Conservation (phyloP, 2,329 filamentous ascomycete species). For the Pseudohalonectria lignicola region DNA sequence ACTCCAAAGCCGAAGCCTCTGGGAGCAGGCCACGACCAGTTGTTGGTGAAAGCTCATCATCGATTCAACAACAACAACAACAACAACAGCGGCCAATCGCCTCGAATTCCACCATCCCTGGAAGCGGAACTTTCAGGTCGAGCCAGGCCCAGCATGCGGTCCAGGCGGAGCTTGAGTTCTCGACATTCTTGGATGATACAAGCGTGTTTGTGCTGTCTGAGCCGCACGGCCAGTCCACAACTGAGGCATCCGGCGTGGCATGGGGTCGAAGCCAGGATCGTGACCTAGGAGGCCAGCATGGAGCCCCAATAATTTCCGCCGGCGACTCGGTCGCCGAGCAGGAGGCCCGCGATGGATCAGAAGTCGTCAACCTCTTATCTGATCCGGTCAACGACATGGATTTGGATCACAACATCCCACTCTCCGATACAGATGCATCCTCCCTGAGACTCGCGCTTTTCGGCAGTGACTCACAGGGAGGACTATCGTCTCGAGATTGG, state of each 20-base stretch:
- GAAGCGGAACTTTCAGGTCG: constrained; percentile 14
- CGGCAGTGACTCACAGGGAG: constrained; percentile 9
- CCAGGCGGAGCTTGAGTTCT: constrained; percentile 22
- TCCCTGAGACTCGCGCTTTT: constrained; percentile 28
- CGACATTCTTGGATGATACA: constrained; percentile 21
- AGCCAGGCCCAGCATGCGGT: constrained; percentile 11
- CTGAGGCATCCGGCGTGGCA: no score
- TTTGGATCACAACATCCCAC: constrained; percentile 9
- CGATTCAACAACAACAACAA: constrained; percentile 5
- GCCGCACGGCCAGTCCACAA: neutral
- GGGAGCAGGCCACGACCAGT: constrained; percentile 4
- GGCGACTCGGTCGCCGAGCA: constrained; percentile 16
- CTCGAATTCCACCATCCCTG: constrained; percentile 1
- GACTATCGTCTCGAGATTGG: constrained; percentile 21
- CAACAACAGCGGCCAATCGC: neutral
- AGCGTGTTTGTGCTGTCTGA: constrained; percentile 10
- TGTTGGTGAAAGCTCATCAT: constrained; percentile 11
- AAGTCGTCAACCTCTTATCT: constrained; percentile 27
- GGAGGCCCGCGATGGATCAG: constrained; percentile 23
- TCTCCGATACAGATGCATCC: constrained; percentile 16
- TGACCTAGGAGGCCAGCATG: neutral
- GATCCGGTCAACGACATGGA: no score
- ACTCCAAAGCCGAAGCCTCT: constrained; percentile 12
- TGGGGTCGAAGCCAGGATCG: constrained; percentile 3
- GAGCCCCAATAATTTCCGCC: neutral